A percentile compares a stretch with the other conserved stretches of the same genome.
Evolutionary conservation across 2,329 filamentous ascomycete species (phyloP).

Genomic region (Aspergillus floridensis): DNA sequence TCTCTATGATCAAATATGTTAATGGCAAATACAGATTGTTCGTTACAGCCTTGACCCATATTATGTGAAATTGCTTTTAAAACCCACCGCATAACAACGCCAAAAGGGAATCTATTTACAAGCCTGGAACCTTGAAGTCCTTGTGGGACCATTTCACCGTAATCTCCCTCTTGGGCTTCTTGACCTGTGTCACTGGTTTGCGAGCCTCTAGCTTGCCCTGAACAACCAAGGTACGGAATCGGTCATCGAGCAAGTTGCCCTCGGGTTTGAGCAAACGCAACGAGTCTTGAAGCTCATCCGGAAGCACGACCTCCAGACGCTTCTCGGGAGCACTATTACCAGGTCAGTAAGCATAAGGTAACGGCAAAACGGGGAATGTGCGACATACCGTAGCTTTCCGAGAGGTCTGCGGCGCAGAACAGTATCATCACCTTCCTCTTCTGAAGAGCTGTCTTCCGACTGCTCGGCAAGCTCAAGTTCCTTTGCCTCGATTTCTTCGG

Average conservation of each 20-base stretch:
- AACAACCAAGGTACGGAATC: constrained; percentile 84
- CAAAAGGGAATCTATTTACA: constrained; percentile 21
- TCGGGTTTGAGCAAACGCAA: constrained; percentile 83
- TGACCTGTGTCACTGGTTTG: constrained; percentile 73
- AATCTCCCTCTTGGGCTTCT: constrained; percentile 73
- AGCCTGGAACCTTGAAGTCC: constrained; percentile 67
- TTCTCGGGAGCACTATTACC: constrained; percentile 60
- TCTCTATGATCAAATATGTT: neutral
- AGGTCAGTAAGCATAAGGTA: constrained; percentile 19
- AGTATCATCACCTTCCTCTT: constrained; percentile 59
- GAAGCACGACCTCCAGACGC: constrained; percentile 74
- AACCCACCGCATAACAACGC: constrained; percentile 19
- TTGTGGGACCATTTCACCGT: constrained; percentile 99
- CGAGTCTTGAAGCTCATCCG: constrained; percentile 80
- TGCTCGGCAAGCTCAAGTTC: constrained; percentile 49
- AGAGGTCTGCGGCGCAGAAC: constrained; percentile 69
- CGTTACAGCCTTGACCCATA: constrained; percentile 5
- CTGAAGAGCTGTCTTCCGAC: constrained; percentile 38
- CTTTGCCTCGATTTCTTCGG: constrained; percentile 48
- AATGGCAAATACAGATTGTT: constrained; percentile 5
- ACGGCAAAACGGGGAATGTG: neutral
- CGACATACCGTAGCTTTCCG: constrained; percentile 55
- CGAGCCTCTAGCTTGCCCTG: constrained; percentile 85
- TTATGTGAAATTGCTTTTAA: constrained; percentile 13
- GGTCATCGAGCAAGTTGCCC: constrained; percentile 89